These are phyloP conservation scores for Fraxinus albicans DNA, from an alignment of 305 asterid genomes.

Conservation along the genomic window DNA sequence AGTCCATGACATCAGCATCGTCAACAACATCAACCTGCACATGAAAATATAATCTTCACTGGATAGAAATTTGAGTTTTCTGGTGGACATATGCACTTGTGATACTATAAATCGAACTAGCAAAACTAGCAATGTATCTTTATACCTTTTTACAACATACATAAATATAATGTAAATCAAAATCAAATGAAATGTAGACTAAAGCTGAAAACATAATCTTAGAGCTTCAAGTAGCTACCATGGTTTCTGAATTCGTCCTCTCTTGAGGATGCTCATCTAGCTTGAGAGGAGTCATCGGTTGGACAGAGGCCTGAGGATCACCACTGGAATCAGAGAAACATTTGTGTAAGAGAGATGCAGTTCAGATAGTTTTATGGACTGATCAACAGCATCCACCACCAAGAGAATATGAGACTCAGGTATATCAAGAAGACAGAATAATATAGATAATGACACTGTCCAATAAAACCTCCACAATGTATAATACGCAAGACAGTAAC, in stretches of 20 bases:
- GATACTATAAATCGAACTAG: background rate
- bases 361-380: slow-evolving; percentile 1
- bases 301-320: slow-evolving; percentile 65
- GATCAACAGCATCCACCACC: slow-evolving; percentile 3
- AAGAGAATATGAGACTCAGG: background rate
- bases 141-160: background rate
- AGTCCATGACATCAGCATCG: slow-evolving; percentile 63
- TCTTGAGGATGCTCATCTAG: slow-evolving; percentile 54
- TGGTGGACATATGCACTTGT: background rate
- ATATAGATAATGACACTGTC: background rate
- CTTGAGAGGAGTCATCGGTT: slow-evolving; percentile 51
- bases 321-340: slow-evolving; percentile 47
- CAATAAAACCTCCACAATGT: background rate
- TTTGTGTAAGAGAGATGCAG: slow-evolving; percentile 21
- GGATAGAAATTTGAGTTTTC: background rate
- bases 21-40: slow-evolving; percentile 53
- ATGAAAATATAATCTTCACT: slow-evolving; percentile 15
- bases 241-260: slow-evolving; percentile 43
- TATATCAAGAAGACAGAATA: background rate
- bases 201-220: background rate
- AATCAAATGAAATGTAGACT: background rate
- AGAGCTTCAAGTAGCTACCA: slow-evolving; percentile 41
- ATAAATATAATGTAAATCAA: background rate
- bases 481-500: background rate
- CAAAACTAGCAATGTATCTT: background rate